Conservation (phyloP, 345 rosid species). For the Arabis alpina region DNA sequence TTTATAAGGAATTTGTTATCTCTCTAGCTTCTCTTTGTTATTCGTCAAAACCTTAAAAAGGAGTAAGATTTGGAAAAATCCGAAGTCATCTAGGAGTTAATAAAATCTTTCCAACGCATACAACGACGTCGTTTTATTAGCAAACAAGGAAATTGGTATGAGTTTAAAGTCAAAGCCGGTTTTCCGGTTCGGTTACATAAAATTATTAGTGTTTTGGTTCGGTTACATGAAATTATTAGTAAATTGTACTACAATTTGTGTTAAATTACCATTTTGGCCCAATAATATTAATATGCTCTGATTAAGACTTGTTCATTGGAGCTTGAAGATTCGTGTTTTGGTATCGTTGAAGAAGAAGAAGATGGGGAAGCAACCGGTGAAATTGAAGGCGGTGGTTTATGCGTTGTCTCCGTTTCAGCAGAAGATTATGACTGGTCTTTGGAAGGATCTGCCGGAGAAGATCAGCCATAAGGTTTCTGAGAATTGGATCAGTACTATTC, state of each 20-base stretch:
- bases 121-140: slow-evolving; percentile 3
- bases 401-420: slow-evolving; percentile 87
- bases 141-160: no score
- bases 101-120: neutral
- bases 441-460: slow-evolving; percentile 74
- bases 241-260: no score
- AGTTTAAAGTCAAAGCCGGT: no score
- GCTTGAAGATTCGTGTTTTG: slow-evolving; percentile 1
- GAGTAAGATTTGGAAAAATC: neutral
- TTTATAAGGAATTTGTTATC: neutral
- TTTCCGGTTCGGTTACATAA: neutral
- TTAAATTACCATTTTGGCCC: no score
- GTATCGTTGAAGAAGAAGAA: neutral
- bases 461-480: slow-evolving; percentile 83
- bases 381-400: slow-evolving; percentile 83
- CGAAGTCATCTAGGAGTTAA: neutral
- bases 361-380: slow-evolving; percentile 82
- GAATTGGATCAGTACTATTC: slow-evolving; percentile 77
- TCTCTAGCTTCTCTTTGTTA: no score
- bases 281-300: no score
- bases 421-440: slow-evolving; percentile 71
- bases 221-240: neutral
- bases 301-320: no score
- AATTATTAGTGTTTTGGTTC: neutral
- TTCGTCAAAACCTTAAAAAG: neutral